These are phyloP conservation scores for Labyrinthula sp. DNA, from an alignment of 352 stramenopile genomes.

Conservation along the genomic window DNA sequence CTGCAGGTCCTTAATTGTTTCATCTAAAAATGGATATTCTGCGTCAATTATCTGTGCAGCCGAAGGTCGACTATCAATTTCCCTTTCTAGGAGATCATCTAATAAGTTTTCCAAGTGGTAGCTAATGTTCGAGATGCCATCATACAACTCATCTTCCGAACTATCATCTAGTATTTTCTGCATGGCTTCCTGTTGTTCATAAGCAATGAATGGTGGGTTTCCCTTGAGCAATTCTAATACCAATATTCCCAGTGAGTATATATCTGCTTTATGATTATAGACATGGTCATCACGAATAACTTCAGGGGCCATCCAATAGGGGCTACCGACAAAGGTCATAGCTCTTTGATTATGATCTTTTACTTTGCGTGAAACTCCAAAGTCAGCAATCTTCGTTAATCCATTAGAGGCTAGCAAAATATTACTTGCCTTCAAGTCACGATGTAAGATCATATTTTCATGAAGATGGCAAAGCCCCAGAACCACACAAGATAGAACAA, in stretches of 20 bases:
- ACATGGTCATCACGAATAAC: conserved; percentile 55
- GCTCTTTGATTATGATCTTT: conserved; percentile 88
- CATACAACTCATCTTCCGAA: too few species aligned
- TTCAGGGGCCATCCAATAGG: conserved; percentile 90
- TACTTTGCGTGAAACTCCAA: conserved; percentile 63
- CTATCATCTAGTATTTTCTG: too few species aligned
- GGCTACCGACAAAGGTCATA: conserved; percentile 88
- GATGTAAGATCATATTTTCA: conserved; percentile 34
- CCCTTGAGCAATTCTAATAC: conserved; percentile 93
- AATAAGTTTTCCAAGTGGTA: too few species aligned
- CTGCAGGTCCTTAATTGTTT: too few species aligned
- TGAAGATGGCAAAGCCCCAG: conserved; percentile 35
- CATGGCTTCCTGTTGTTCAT: too few species aligned
- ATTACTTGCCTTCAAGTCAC: conserved; percentile 37
- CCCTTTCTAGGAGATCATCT: too few species aligned
- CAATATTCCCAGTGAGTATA: conserved; percentile 94
- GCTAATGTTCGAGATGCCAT: too few species aligned
- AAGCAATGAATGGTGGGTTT: conserved; percentile 70
- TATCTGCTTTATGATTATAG: conserved; percentile 85
- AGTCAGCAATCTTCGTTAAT: conserved; percentile 34
- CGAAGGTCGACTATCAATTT: too few species aligned
- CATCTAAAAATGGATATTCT: too few species aligned
- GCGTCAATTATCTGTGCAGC: too few species aligned
- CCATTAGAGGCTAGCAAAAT: conserved; percentile 35
- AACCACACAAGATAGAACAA: conserved; percentile 21